Conservation (phyloP, 2,329 filamentous ascomycete genomes). For the Trichoderma lentiforme region DNA sequence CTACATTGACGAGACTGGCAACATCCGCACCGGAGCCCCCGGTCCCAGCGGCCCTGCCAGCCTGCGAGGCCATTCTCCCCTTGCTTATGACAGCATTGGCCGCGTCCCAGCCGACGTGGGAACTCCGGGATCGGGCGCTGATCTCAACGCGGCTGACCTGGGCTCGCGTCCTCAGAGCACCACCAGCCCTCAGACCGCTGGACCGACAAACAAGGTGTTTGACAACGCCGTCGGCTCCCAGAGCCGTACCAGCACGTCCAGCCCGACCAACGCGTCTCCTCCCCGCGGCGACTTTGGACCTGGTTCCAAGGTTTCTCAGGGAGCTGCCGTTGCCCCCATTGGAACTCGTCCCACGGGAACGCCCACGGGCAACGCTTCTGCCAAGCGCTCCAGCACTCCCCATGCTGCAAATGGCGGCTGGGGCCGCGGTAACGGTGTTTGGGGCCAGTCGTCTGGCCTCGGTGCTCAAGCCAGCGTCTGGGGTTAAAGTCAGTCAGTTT, state of each 20-base stretch:
- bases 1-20: constrained; percentile 66
- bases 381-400: constrained; percentile 83
- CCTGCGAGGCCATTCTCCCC: constrained; percentile 73
- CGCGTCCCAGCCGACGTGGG: constrained; percentile 39
- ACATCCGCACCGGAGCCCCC: constrained; percentile 62
- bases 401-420: constrained; percentile 84
- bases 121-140: constrained; percentile 40
- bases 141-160: constrained; percentile 44
- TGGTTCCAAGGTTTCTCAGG: constrained; percentile 50
- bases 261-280: constrained; percentile 73
- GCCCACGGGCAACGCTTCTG: constrained; percentile 46
- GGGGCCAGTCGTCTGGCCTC: constrained; percentile 77
- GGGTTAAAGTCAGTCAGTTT: constrained; percentile 57
- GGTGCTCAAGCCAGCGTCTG: constrained; percentile 91
- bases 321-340: constrained; percentile 79
- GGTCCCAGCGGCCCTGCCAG: constrained; percentile 61
- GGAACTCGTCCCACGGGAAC: constrained; percentile 76
- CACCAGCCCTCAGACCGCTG: constrained; percentile 71
- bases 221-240: constrained; percentile 55
- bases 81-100: constrained; percentile 65
- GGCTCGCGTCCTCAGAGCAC: constrained; percentile 77
- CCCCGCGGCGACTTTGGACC: constrained; percentile 59
- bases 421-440: constrained; percentile 77
- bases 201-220: constrained; percentile 55
- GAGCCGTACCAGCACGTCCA: constrained; percentile 80